These are phyloP conservation scores for Pseudogymnoascus sp. DNA, from an alignment of 2,329 filamentous ascomycete genomes.

Conservation along the genomic window DNA sequence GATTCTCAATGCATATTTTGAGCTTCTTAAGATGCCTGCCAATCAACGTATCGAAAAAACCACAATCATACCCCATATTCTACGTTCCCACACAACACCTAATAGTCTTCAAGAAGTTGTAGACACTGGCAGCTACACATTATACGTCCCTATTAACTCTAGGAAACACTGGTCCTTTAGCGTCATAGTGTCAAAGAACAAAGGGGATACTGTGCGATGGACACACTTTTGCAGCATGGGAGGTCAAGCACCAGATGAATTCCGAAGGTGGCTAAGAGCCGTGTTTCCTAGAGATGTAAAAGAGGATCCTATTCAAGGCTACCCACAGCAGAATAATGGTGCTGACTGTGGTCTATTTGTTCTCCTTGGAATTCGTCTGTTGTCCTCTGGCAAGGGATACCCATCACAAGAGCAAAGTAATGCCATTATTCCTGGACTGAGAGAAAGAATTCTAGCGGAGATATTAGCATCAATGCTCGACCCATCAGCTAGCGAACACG, in stretches of 20 bases:
- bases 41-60: constrained; percentile 8
- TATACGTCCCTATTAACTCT: constrained; percentile 11
- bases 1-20: constrained; percentile 15
- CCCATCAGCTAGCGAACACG: constrained; percentile 9
- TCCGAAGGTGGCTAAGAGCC: constrained; percentile 8
- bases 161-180: constrained; percentile 10
- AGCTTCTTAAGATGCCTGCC: constrained; percentile 10
- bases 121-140: constrained; percentile 12
- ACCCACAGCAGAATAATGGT: constrained; percentile 10
- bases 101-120: constrained; percentile 9
- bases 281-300: not conserved
- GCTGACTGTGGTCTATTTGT: constrained; percentile 13
- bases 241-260: not conserved
- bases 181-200: constrained; percentile 10
- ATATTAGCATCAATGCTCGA: constrained; percentile 14
- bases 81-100: not conserved
- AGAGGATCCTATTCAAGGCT: not conserved
- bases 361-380: constrained; percentile 12
- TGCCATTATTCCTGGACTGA: constrained; percentile 12
- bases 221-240: constrained; percentile 13
- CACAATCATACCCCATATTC: not conserved
- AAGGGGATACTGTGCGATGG: constrained; percentile 8
- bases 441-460: constrained; percentile 14
- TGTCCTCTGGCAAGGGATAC: constrained; percentile 8
- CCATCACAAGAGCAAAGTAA: constrained; percentile 6